Evolutionary conservation across 139 green algal species (phyloP).

Genomic region (Penium margaritaceum): DNA sequence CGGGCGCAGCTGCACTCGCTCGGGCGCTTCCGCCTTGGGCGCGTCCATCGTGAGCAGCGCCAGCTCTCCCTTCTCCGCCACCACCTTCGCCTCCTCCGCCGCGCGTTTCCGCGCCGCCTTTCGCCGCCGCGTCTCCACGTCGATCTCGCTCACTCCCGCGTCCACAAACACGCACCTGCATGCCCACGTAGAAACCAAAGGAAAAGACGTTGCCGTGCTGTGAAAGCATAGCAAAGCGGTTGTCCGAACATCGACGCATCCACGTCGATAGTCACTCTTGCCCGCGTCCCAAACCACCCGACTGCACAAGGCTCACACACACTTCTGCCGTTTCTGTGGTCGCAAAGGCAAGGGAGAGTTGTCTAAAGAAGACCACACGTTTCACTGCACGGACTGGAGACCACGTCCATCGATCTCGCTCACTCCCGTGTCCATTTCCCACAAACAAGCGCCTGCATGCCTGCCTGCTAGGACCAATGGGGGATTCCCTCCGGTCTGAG

Average conservation of each 20-base stretch:
- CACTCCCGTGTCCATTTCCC: too few species aligned
- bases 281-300: background rate
- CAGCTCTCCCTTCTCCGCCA: constrained; percentile 32
- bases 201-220: too few species aligned
- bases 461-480: too few species aligned
- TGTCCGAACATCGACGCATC: background rate
- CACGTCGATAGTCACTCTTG: background rate
- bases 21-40: background rate
- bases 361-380: too few species aligned
- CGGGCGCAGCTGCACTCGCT: constrained; percentile 25
- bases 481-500: too few species aligned
- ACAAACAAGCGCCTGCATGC: too few species aligned
- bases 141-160: constrained; percentile 34
- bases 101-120: constrained; percentile 31
- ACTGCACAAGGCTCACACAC: background rate
- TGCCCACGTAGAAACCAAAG: background rate
- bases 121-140: constrained; percentile 13
- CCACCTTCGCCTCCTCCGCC: constrained; percentile 27
- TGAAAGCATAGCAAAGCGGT: background rate
- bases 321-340: background rate
- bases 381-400: too few species aligned
- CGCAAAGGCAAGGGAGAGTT: background rate
- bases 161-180: constrained; percentile 43
- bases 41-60: constrained; percentile 36
- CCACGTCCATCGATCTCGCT: too few species aligned